Evolutionary conservation across 345 rosid genomes (phyloP).

Genomic region (Corchorus capsularis): DNA sequence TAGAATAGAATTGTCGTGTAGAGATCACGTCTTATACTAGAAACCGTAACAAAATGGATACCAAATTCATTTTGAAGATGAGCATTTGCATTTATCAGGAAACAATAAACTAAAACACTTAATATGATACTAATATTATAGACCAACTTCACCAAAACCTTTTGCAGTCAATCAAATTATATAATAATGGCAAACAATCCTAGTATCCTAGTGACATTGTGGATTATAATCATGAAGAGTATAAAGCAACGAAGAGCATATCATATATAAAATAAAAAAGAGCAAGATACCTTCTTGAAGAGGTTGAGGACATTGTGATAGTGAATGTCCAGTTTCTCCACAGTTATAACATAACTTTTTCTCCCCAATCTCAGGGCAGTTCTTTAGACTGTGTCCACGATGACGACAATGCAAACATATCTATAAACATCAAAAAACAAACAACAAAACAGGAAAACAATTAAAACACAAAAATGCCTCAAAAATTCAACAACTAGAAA

Average conservation of each 20-base stretch:
- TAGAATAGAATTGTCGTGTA: background rate
- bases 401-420: constrained; percentile 81
- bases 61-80: background rate
- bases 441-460: background rate
- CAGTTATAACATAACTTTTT: constrained; percentile 84
- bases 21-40: background rate
- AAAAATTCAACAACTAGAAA: background rate
- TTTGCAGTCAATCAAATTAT: background rate
- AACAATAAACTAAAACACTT: background rate
- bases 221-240: background rate
- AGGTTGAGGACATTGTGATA: constrained; percentile 70
- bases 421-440: constrained; percentile 41
- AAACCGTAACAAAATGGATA: background rate
- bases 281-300: constrained; percentile 64
- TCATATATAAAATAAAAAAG: background rate
- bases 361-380: constrained; percentile 64
- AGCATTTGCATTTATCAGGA: background rate
- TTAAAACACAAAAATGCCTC: background rate
- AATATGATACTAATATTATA: background rate
- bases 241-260: constrained; percentile 1
- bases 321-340: constrained; percentile 82
- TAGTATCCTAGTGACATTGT: background rate
- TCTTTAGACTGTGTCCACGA: constrained; percentile 86
- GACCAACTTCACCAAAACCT: background rate
- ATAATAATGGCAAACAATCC: background rate